Base-by-base conservation (phyloP, 2,329 filamentous ascomycete species). In the Aspergillus ruber region DNA sequence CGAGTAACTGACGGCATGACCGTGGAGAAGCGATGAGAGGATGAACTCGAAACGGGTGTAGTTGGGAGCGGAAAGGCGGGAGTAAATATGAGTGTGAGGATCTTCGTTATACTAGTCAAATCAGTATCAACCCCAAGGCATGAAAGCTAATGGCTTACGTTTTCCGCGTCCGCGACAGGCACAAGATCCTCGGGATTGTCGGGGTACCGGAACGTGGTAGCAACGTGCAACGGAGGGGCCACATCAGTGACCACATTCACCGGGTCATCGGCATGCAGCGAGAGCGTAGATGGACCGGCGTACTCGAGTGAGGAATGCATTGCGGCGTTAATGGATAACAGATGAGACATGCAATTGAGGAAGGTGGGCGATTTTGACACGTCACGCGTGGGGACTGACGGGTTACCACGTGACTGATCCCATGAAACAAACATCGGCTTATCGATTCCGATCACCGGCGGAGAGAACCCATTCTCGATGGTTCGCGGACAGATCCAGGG, bases 151-250 rank as follows among this genome's bases (percentile, higher is more conserved):
- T 66, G 51, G 18, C 18, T 3, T 18, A 39, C 36, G 10, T 39
- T 39, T 10, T 39, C 36, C 18, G 36, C n/a, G 50, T 85, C 64
- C 51, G 70, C 62, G 12, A 68, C 65, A 2, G 78, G 74, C 6
- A 73, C 56, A 41, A 95, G 78, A 23, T 81, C 66, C 5, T 83
- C 77, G 2, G 89, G 87, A 63, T 95, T 78, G 45, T 75, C 70
- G 23, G 77, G 74, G 68, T 96, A 97, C 57, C 88, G 83, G 70
- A 89, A 97, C 13, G 89, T 97, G 10, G 91, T 96, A 52, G 89
- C 90, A 54, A 94, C 82, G 66, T 97, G 91, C 62, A 97, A 77
- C 3, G 91, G 83, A 50, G 93, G 91, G 10, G 91, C 90, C 47
- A 97, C 85, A 63, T 93, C 89, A 44, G 82, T 77, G 56, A 86